Evolutionary conservation across 2,329 filamentous ascomycete genomes (phyloP).

Genomic region (Diaporthe helianthi): DNA sequence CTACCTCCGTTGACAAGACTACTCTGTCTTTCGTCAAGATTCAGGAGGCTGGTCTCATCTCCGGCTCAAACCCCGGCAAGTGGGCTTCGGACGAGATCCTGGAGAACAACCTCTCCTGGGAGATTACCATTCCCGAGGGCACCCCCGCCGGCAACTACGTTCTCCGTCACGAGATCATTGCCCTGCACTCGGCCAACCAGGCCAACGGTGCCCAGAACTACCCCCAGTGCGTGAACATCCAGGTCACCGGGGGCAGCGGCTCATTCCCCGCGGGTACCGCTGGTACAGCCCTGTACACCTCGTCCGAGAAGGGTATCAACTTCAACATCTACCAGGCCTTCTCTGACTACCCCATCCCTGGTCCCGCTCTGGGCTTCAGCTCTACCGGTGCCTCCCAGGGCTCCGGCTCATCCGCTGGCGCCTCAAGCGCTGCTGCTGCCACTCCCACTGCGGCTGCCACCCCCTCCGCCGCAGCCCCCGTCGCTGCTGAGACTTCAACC

Average conservation of each 20-base stretch:
- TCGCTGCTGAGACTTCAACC: conserved; percentile 22
- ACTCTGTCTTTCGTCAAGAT: conserved; percentile 70
- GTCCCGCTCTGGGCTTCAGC: conserved; percentile 39
- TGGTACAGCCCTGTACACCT: conserved; percentile 38
- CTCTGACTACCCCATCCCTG: conserved; percentile 40
- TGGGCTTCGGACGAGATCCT: conserved; percentile 62
- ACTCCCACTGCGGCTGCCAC: conserved; percentile 34
- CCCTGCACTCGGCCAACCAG: conserved; percentile 48
- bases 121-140: conserved; percentile 50
- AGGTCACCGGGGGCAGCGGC: conserved; percentile 47
- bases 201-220: conserved; percentile 56
- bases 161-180: conserved; percentile 57
- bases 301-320: conserved; percentile 38
- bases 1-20: conserved; percentile 59
- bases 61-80: conserved; percentile 49
- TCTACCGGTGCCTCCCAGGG: conserved; percentile 34
- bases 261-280: conserved; percentile 40
- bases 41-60: conserved; percentile 59
- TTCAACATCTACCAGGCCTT: conserved; percentile 39
- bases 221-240: conserved; percentile 56
- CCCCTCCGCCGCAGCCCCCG: conserved; percentile 26
- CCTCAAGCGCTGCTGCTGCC: conserved; percentile 15
- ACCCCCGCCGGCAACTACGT: conserved; percentile 51
- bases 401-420: conserved; percentile 35
- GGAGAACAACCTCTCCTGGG: conserved; percentile 51